These are phyloP conservation scores for Serpula lacrymans DNA, from an alignment of 768 basidiomycete genomes.

Conservation along the genomic window DNA sequence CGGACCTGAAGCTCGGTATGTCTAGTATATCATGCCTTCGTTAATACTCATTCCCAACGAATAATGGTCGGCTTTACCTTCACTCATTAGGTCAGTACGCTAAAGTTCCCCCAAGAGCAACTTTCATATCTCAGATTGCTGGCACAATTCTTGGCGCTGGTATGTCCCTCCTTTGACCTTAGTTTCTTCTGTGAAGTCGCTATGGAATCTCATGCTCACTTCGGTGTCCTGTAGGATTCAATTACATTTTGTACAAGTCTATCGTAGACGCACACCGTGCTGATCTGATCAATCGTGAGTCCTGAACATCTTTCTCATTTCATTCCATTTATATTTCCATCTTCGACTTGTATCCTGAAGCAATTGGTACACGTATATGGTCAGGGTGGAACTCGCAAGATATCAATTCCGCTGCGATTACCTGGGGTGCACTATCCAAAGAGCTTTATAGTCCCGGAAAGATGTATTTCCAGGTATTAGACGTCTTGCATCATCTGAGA, in stretches of 20 bases:
- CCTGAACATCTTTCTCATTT: not conserved
- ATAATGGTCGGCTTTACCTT: conserved; percentile 20
- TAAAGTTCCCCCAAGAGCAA: conserved; percentile 48
- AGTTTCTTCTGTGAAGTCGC: not conserved
- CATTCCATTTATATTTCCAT: not conserved
- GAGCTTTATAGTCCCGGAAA: conserved; percentile 50
- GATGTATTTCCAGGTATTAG: conserved; percentile 39
- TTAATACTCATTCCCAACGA: conserved; percentile 8
- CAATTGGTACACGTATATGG: conserved; percentile 13
- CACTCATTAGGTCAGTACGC: conserved; percentile 54
- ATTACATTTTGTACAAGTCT: conserved; percentile 16
- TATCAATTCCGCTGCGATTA: conserved; percentile 52
- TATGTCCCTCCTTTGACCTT: conserved; percentile 18
- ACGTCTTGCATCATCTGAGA: conserved; percentile 12
- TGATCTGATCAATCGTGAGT: conserved; percentile 11
- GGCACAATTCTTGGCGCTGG: conserved; percentile 51
- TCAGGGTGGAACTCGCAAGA: conserved; percentile 45
- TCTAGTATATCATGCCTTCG: not conserved
- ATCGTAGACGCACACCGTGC: conserved; percentile 11
- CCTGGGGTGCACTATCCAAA: conserved; percentile 51
- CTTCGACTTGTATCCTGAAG: conserved; percentile 7
- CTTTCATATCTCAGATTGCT: conserved; percentile 45
- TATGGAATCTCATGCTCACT: not conserved
- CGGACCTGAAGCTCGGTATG: conserved; percentile 31
- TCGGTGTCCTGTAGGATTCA: conserved; percentile 13